phyloP scores from a whole-genome alignment of 495 filamentous ascomycete species.

The Neurospora tetrasperma region DNA sequence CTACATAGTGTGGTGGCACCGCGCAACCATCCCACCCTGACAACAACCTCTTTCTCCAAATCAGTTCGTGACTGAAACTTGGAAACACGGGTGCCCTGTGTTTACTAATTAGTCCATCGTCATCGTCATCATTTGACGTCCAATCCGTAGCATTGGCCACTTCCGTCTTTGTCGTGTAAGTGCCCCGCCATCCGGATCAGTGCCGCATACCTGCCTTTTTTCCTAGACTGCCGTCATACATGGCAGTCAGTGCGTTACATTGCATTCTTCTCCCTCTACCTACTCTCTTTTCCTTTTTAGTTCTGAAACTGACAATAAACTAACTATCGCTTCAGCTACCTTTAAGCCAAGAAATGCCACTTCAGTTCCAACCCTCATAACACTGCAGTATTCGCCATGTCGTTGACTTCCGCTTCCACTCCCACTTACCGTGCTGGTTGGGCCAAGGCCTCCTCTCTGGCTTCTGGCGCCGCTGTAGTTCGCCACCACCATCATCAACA shows the following conservation, averaged over 20 bases:
- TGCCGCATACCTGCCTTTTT: neutral
- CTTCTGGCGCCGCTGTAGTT: constrained; percentile 11
- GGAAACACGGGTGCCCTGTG: neutral
- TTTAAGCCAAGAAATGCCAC: neutral
- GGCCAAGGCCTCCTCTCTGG: constrained; percentile 9
- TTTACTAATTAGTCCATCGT: neutral
- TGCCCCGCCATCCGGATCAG: neutral
- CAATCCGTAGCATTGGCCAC: neutral
- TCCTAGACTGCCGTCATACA: neutral
- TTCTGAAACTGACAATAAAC: neutral
- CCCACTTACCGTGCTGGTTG: constrained; percentile 23
- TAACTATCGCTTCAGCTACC: neutral
- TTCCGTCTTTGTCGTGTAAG: neutral
- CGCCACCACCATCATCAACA: constrained; percentile 11
- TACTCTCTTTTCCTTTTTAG: neutral
- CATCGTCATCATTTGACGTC: neutral
- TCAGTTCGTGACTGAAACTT: neutral
- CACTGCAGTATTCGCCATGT: constrained; percentile 18
- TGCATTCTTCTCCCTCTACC: too few relatives aligned
- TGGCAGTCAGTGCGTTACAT: neutral
- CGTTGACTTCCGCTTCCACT: constrained; percentile 23
- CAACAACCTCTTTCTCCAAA: neutral
- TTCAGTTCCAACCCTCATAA: neutral
- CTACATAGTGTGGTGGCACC: neutral
- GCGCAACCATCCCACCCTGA: neutral